Base-by-base conservation (phyloP, 2,329 filamentous ascomycete genomes). In the Aspergillus quadricinctus region DNA sequence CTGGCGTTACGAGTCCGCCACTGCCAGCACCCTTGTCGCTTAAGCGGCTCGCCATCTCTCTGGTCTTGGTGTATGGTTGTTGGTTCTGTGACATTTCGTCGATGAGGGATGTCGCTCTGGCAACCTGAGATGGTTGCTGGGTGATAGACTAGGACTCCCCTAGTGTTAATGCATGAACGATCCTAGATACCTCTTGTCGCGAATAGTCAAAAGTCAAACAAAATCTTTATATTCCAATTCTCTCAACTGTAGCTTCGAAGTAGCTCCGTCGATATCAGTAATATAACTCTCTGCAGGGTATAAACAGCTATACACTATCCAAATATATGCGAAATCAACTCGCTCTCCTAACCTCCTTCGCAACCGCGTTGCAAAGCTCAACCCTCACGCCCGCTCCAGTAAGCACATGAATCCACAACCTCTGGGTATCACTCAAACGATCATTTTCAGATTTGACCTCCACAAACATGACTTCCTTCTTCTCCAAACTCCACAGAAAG, bases 1-100 rank as follows among this genome's bases (percentile, higher is more conserved):
- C 83, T 97, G 93, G 93, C 92, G 90, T 84, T 97, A 97, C 86
- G 93, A 97, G 89, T 90, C 86, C 79, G 91, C 93, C 78, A 97
- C 93, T 71, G 93, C 93, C 81, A 90, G 85, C 85, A 96, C 92
- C 77, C 83, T 96, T 73, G 92, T 96, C 78, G 86, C 92, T 80
- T 96, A 93, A 88, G 55, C 49, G 49, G 19, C 49, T 37, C n/a
- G 49, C 29, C 9, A 10, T 50, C 27, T 25, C 3, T 50, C 29
- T 40, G 49, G 49, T 50, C 43, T 46, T 23, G 43, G 21, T 27
- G 43, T 40, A 37, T 46, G 49, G 56, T 50, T 50, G 27, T 48
- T 49, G 50, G 54, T 45, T 50, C 43, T 57, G 29, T 25, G 49
- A 50, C 23, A 19, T 50, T 21, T 29, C n/a, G 43, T 48, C 29